Percentiles rank a stretch among this genome's conserved stretches.
Conservation (phyloP, 2,329 filamentous ascomycete genomes). For the Talaromyces sp. region DNA sequence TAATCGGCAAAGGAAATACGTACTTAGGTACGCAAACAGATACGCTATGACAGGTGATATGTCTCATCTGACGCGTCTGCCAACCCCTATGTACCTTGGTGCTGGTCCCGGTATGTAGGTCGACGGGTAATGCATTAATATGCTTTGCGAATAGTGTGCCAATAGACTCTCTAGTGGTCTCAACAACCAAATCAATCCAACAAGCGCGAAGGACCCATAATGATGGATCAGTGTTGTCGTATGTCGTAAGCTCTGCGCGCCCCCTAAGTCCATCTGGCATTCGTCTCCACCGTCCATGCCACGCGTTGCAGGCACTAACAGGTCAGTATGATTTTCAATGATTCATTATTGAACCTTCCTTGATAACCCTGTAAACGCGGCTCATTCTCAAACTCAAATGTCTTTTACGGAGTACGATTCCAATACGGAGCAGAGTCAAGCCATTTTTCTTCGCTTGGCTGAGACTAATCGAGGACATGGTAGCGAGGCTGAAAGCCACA, state of each 20-base stretch:
- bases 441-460: background rate
- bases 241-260: background rate
- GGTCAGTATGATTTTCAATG: background rate
- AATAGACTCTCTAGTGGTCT: background rate
- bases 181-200: background rate
- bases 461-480: background rate
- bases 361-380: background rate
- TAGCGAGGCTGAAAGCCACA: conserved; percentile 5
- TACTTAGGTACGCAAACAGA: background rate
- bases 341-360: background rate
- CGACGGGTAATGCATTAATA: background rate
- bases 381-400: background rate
- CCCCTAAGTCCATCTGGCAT: background rate
- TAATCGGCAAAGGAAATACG: background rate
- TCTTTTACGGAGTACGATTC: background rate
- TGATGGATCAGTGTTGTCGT: background rate
- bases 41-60: background rate
- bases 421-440: background rate
- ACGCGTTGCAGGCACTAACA: conserved; percentile 2
- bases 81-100: background rate
- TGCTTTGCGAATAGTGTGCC: background rate
- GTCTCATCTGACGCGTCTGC: background rate
- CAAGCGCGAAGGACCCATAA: background rate
- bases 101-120: background rate
- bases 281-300: conserved; percentile 4